Base-by-base conservation (phyloP, 2,329 filamentous ascomycete genomes). In the Dothiorella sarmentorum region DNA sequence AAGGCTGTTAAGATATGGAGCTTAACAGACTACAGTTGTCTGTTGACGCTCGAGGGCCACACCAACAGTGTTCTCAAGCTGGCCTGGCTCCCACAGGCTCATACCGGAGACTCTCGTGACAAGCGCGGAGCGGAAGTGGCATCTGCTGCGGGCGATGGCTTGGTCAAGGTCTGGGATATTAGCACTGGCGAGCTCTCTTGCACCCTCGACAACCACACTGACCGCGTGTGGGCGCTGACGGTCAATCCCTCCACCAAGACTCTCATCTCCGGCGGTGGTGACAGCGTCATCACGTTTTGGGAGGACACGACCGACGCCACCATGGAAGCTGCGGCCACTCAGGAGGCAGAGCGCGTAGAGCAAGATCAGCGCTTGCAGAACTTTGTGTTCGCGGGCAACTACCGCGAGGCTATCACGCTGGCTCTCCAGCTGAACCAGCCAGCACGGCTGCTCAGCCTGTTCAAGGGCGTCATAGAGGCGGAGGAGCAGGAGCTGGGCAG, bases 1-100 rank as follows among this genome's bases (percentile, higher is more conserved):
- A 97, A 97, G 76, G 97, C 91, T 0, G 84, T 97, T 68, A 95
- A 96, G 72, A 82, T 99, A 9, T 99, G 95, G 95, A 97, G 85
- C 70, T 78, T 99, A 62, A 83, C 87, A 2, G 92, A 96, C 73
- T 99, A 97, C 75, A 90, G 86, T 64, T 99, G 94, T 73, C 78
- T 99, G 44, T 82, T 93, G 59, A 97, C 94, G 0, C 94, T 97
- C 58, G 95, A 99, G 74, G 94, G 94, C 0, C 94, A 99, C 73
- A 93, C 91, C 4, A 95, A 97, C 76, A 96, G 90, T 66, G 89
- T 99, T 2, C 79, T 99, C 29, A 97, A 97, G 75, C 89, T 96
- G 2, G 83, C 89, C 3, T 99, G 94, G 94, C 80, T 99, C 4
- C 82, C 83, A 1, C 77, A 81, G 53, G 74, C 67, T 4, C 67